Evolutionary conservation across 805 yeast genomes (phyloP), one percentile per base, ranked within the genome.

Genomic region (Starmerella potacharoeniae): DNA sequence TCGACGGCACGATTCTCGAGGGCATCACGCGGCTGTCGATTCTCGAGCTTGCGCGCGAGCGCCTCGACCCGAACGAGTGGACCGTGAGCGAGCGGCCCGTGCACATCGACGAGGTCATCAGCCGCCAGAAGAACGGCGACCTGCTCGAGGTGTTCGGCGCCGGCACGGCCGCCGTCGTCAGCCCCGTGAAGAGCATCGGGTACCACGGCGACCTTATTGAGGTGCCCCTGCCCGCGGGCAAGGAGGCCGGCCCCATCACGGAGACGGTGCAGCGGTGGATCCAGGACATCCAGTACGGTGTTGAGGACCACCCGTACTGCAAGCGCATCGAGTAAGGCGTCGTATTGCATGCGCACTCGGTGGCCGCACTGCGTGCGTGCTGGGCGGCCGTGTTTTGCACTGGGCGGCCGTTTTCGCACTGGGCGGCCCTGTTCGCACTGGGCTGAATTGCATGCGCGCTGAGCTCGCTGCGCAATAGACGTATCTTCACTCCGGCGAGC

Each of bases 141-240:
- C 77, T 91, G 64, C 79, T 90, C 8, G 98, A 93, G 76, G 95
- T 96, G 22, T 91, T 91, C 66, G 97, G 97, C 64, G 76, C 96
- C 22, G 98, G 98, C 66, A 91, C 98, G 55, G 97, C 98, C 58
- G 97, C 97, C 45, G 82, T 91, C 66, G 97, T 93, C 47, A 82
- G 95, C 39, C 97, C 97, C 63, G 88, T 91, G 67, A 82, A 84
- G 71, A 85, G 78, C 65, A 87, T 91, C 66, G 90, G 89, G 56
- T 91, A 82, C 81, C 75, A 78, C 57, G 95, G 83, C 51, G 69
- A 81, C 66, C 78, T 77, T 58, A 87, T 91, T 62, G 60, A 72
- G 5, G 91, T 91, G 49, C 97, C 97, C 58, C 71, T 87, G 60
- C 79, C 82, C 57, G 81, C 78, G 55, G 96, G 95, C 58, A 81